phyloP scores from a whole-genome alignment of 23 red algal genomes.

The Gracilaria vermiculophylla region DNA sequence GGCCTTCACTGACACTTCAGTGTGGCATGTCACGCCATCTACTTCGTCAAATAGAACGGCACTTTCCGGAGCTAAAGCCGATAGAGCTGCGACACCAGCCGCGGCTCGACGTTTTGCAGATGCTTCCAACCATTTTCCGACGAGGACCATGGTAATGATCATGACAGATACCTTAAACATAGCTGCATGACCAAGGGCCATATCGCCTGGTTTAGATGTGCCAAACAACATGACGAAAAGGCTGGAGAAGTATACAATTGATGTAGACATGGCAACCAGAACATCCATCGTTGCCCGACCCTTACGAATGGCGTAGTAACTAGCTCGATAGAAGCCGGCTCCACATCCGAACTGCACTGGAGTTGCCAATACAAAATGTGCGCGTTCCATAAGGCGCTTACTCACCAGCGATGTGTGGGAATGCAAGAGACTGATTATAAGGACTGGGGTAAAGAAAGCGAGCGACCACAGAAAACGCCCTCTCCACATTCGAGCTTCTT shows the following conservation, averaged over 20 bases:
- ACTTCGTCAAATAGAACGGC: constrained; percentile 55
- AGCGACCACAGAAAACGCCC: constrained; percentile 67
- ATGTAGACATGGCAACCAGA: constrained; percentile 85
- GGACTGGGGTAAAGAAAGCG: constrained; percentile 76
- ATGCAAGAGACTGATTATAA: constrained; percentile 63
- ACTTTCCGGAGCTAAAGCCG: constrained; percentile 38
- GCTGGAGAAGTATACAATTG: constrained; percentile 86
- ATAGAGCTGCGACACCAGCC: constrained; percentile 66
- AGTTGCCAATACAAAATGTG: constrained; percentile 75
- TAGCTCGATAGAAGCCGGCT: constrained; percentile 85
- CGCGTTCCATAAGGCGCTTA: constrained; percentile 11
- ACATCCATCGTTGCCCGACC: constrained; percentile 95
- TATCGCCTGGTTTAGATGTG: background rate
- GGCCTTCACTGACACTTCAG: constrained; percentile 71
- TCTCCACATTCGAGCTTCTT: constrained; percentile 61
- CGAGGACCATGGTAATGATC: constrained; percentile 90
- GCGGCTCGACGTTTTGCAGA: constrained; percentile 85
- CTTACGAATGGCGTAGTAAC: constrained; percentile 87
- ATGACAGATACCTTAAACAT: constrained; percentile 78
- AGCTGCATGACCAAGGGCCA: constrained; percentile 69
- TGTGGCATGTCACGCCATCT: constrained; percentile 33
- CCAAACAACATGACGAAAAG: constrained; percentile 59
- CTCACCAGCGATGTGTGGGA: constrained; percentile 32
- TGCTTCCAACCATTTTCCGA: constrained; percentile 95
- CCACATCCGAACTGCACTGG: constrained; percentile 89